These are phyloP conservation scores for Ceratocystis smalleyi DNA, from an alignment of 2,329 filamentous ascomycete species.

Conservation along the genomic window DNA sequence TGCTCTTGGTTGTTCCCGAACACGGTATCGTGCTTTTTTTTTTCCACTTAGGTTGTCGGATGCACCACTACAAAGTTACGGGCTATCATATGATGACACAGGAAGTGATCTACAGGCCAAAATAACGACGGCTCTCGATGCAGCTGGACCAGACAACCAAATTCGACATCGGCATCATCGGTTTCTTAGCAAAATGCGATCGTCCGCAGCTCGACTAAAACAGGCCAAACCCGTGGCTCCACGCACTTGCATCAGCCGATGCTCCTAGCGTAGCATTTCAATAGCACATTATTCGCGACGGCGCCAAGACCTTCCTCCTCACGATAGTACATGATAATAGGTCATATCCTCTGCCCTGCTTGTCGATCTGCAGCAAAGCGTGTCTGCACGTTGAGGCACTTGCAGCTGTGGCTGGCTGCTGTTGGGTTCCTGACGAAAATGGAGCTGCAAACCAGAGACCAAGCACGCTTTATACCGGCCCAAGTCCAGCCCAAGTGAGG, in stretches of 20 bases:
- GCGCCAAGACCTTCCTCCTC: background rate
- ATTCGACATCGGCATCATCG: background rate
- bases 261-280: background rate
- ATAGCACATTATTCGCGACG: background rate
- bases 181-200: background rate
- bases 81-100: background rate
- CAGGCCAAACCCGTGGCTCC: background rate
- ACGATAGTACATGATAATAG: background rate
- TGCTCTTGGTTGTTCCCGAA: background rate
- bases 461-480: background rate
- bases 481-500: background rate
- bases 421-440: slow-evolving; percentile 3
- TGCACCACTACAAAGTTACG: background rate
- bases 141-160: background rate
- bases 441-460: background rate
- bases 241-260: background rate
- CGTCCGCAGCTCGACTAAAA: background rate
- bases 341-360: background rate
- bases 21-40: background rate
- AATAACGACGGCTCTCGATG: background rate
- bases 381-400: background rate
- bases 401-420: background rate
- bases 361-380: background rate
- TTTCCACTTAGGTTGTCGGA: background rate
- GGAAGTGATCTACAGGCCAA: background rate